Evolutionary conservation across 129 eudicot species (phyloP), one percentile per base, ranked within the genome.

Genomic region (Tanacetum coccineum): DNA sequence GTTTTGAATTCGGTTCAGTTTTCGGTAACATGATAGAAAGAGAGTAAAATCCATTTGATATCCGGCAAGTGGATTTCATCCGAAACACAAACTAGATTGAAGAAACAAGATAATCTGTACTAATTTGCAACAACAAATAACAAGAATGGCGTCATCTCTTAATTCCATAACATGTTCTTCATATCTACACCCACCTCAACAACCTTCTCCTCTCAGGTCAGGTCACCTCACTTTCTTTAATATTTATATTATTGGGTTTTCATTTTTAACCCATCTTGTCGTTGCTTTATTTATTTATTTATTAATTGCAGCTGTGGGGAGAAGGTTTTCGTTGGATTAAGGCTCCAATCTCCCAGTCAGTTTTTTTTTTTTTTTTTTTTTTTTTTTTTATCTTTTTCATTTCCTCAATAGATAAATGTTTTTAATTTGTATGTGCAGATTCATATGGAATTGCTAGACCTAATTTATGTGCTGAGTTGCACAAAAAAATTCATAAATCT

Each of bases 291-390:
- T n/a, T n/a, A n/a, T n/a, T n/a, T n/a, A n/a, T n/a, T n/a, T n/a
- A n/a, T n/a, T n/a, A n/a, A n/a, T n/a, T n/a, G n/a, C n/a, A n/a
- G 96, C 78, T 80, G 79, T 25, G 70, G 65, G 7, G 85, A 83
- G 80, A 91, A 78, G 74, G 84, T 81, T 71, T 85, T 62, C 73
- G 96, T 81, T 7, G 98, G 98, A 13, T 74, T 91, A 58, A 76
- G 78, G 71, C 78, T 71, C 52, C 96, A 87, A 78, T 81, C 85
- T 78, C 85, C 95, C 67, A 73, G 96, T 89, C 6, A 51, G 79
- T 13, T 20, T 58, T 7, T 25, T 12, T 32, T 17, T 54, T 19
- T 11, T 18, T 32, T 66, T 11, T 9, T 49, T 49, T 13, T 59
- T 17, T 20, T 18, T 53, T 45, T 1, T 20, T 8, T 14, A 13